phyloP scores from a whole-genome alignment of 1,284 basidiomycete genomes.

The Heterobasidion annosum region DNA sequence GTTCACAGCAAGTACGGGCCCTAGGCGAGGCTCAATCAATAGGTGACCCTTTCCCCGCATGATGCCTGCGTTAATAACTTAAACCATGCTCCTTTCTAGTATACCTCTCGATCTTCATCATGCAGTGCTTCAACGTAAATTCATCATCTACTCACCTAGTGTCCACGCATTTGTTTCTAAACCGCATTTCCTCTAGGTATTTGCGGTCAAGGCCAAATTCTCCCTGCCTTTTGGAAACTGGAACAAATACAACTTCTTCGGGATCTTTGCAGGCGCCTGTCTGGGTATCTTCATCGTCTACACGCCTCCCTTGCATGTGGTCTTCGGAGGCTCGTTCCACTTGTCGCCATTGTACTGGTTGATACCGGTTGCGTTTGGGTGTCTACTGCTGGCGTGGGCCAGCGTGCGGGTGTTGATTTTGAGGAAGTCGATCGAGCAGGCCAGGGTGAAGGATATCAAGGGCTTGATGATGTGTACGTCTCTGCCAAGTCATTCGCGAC shows the following conservation, averaged over 20 bases:
- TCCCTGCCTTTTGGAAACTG: slow-evolving; percentile 53
- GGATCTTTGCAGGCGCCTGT: slow-evolving; percentile 53
- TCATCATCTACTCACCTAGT: not conserved
- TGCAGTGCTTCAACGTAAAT: slow-evolving; percentile 60
- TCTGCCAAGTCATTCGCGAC: not conserved
- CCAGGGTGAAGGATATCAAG: slow-evolving; percentile 54
- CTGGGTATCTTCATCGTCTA: slow-evolving; percentile 63
- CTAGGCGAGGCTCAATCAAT: slow-evolving; percentile 55
- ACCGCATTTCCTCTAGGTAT: slow-evolving; percentile 31
- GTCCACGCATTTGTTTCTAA: not conserved
- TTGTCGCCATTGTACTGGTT: slow-evolving; percentile 62
- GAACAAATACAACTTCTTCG: slow-evolving; percentile 58
- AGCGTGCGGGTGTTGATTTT: slow-evolving; percentile 48
- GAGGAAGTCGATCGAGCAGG: slow-evolving; percentile 42
- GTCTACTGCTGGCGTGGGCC: slow-evolving; percentile 51
- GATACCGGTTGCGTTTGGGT: slow-evolving; percentile 52
- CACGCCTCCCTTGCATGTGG: slow-evolving; percentile 57
- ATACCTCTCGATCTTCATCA: slow-evolving; percentile 61
- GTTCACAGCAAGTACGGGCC: slow-evolving; percentile 44
- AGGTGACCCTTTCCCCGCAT: slow-evolving; percentile 20
- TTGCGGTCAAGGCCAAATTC: slow-evolving; percentile 59
- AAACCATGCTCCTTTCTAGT: slow-evolving; percentile 19
- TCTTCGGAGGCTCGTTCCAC: slow-evolving; percentile 51
- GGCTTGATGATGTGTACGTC: slow-evolving; percentile 61
- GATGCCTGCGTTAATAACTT: not conserved